Conservation (phyloP, 2,329 filamentous ascomycete genomes). For the Xylariaceae sp. region DNA sequence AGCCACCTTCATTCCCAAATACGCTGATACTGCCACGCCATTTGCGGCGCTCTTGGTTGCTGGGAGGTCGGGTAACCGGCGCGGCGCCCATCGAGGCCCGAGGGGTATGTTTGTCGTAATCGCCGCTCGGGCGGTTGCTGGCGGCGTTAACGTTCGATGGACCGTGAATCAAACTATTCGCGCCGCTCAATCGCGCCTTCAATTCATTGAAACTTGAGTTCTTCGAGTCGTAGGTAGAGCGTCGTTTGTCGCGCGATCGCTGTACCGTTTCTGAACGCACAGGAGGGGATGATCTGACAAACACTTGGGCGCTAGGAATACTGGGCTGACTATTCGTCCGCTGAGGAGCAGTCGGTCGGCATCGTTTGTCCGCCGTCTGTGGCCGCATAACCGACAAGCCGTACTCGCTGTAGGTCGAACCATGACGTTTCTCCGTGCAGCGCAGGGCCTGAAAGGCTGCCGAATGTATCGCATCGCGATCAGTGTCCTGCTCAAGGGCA, state of each 20-base stretch:
- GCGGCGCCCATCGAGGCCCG: conserved; percentile 31
- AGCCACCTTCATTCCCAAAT: conserved; percentile 48
- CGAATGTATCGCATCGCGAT: conserved; percentile 37
- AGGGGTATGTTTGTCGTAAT: conserved; percentile 38
- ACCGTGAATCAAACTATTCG: conserved; percentile 53
- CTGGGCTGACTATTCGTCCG: conserved; percentile 46
- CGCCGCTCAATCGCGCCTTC: conserved; percentile 54
- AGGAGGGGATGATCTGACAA: conserved; percentile 20
- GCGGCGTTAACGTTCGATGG: conserved; percentile 48
- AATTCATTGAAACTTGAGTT: conserved; percentile 58
- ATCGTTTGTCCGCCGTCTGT: conserved; percentile 49
- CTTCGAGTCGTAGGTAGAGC: conserved; percentile 50
- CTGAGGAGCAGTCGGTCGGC: conserved; percentile 38
- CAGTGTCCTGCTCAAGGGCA: conserved; percentile 31
- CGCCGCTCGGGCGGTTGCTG: conserved; percentile 45
- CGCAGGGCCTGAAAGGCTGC: conserved; percentile 46
- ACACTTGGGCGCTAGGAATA: conserved; percentile 29
- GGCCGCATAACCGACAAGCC: conserved; percentile 39
- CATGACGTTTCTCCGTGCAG: conserved; percentile 44
- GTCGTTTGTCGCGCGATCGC: conserved; percentile 41
- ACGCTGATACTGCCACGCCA: conserved; percentile 55
- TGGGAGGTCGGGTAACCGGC: conserved; percentile 31
- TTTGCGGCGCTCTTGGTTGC: conserved; percentile 43
- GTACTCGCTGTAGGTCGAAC: conserved; percentile 30
- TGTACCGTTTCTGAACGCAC: conserved; percentile 21